These are phyloP conservation scores for Kazachstania viticola DNA, from an alignment of 805 yeast species.

Conservation along the genomic window DNA sequence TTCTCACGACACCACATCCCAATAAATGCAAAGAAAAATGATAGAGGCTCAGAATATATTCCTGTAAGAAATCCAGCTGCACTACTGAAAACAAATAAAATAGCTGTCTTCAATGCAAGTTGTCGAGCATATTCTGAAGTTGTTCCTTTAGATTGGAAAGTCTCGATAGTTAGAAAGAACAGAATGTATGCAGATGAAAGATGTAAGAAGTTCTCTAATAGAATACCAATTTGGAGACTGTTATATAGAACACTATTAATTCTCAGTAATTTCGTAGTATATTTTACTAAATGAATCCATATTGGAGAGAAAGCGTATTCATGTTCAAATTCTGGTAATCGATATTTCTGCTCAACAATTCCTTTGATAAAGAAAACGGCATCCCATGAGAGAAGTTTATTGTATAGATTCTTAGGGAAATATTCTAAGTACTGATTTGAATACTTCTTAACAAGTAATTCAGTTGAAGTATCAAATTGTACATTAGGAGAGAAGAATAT, in stretches of 20 bases:
- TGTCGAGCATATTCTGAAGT: conserved; percentile 6
- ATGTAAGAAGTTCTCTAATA: conserved; percentile 44
- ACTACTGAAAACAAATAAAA: conserved; percentile 52
- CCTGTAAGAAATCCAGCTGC: conserved; percentile 70
- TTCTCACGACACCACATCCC: conserved; percentile 44
- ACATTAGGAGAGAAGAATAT: conserved; percentile 13
- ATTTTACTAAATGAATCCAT: conserved; percentile 49
- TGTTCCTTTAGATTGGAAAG: conserved; percentile 15
- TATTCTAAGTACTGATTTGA: conserved; percentile 1
- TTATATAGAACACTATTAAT: conserved; percentile 26
- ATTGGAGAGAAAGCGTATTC: conserved; percentile 79
- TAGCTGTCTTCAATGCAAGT: conserved; percentile 29
- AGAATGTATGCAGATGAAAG: conserved; percentile 37
- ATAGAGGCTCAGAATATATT: conserved; percentile 66
- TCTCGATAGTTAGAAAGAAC: conserved; percentile 35
- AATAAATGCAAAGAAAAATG: conserved; percentile 46
- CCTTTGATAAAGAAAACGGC: conserved; percentile 57
- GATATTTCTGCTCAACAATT: conserved; percentile 35
- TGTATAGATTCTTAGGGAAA: conserved; percentile 27
- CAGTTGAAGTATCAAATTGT: conserved; percentile 25
- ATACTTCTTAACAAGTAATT: conserved; percentile 11
- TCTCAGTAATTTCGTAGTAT: neutral
- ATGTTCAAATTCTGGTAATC: conserved; percentile 57
- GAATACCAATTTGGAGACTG: conserved; percentile 36
- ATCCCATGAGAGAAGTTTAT: conserved; percentile 72